These are phyloP conservation scores for Cordyceps fumosorosea DNA, from an alignment of 2,329 filamentous ascomycete species.

Conservation along the genomic window DNA sequence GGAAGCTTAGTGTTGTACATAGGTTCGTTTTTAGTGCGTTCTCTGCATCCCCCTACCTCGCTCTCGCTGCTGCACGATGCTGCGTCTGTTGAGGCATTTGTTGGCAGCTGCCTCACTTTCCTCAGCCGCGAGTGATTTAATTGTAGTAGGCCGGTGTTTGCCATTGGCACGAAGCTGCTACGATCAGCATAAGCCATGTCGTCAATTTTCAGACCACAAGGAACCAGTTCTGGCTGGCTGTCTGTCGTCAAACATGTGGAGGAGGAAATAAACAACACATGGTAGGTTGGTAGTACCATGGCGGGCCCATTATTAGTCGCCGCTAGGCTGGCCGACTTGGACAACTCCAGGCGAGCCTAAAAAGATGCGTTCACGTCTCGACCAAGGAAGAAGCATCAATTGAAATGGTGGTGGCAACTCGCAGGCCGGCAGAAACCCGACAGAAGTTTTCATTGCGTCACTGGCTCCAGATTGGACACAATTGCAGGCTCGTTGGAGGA, in stretches of 20 bases:
- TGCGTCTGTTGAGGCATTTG: slow-evolving; percentile 6
- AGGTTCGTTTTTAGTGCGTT: not conserved
- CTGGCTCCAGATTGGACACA: not conserved
- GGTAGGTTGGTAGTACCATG: not conserved
- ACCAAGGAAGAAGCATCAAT: not conserved
- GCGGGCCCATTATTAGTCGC: not conserved
- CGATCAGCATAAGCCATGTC: not conserved
- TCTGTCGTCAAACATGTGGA: not conserved
- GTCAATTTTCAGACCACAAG: not conserved
- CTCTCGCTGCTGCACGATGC: not conserved
- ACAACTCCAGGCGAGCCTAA: not conserved
- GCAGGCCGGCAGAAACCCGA: not conserved
- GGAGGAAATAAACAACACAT: slow-evolving; percentile 2
- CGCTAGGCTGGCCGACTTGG: not conserved
- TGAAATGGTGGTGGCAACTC: slow-evolving; percentile 3
- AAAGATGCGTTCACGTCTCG: not conserved
- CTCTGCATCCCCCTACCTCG: not conserved
- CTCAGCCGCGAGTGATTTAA: not conserved
- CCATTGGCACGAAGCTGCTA: not conserved
- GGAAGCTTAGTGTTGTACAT: slow-evolving; percentile 3
- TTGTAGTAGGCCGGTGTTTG: not conserved
- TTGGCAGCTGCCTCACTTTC: not conserved
- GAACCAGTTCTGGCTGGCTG: not conserved
- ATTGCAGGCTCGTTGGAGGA: not conserved
- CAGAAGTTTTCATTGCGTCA: slow-evolving; percentile 3